Evolutionary conservation across 2,329 filamentous ascomycete genomes (phyloP).

Genomic region (Apiospora hydei): DNA sequence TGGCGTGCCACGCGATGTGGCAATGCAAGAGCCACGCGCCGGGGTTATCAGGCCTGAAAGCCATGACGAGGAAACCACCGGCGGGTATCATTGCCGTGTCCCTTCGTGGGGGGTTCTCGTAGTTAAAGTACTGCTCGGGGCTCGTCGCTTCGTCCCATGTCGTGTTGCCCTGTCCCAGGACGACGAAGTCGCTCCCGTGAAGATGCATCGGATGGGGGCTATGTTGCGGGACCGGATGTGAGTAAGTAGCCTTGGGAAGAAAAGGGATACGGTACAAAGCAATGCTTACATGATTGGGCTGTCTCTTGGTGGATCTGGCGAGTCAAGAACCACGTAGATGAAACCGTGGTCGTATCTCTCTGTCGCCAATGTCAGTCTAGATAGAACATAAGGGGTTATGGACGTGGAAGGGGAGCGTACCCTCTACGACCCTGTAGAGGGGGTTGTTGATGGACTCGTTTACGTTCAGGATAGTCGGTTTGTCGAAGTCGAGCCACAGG

Average conservation of each 20-base stretch:
- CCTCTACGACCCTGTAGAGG: constrained; percentile 32
- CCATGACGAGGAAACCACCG: constrained; percentile 52
- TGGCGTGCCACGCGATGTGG: constrained; percentile 57
- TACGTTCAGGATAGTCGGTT: constrained; percentile 34
- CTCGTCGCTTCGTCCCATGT: constrained; percentile 32
- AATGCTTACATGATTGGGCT: constrained; percentile 31
- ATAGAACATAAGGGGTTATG: not conserved
- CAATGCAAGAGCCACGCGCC: constrained; percentile 55
- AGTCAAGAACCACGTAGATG: constrained; percentile 34
- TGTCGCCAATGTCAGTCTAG: not conserved
- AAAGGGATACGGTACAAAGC: not conserved
- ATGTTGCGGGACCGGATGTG: constrained; percentile 26
- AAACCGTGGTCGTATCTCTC: constrained; percentile 32
- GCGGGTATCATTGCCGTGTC: constrained; percentile 53
- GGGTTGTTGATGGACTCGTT: constrained; percentile 29
- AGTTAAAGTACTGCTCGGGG: constrained; percentile 38
- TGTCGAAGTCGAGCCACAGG: constrained; percentile 34
- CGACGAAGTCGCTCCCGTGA: constrained; percentile 42
- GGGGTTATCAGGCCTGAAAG: constrained; percentile 57
- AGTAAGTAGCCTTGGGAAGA: not conserved
- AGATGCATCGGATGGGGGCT: constrained; percentile 41
- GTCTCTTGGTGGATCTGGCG: not conserved
- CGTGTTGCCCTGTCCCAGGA: constrained; percentile 34
- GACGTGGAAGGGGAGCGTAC: constrained; percentile 21
- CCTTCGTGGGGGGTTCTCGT: constrained; percentile 53